These are phyloP conservation scores for Scolecobasidium constrictum DNA, from an alignment of 2,329 filamentous ascomycete genomes.

Conservation along the genomic window DNA sequence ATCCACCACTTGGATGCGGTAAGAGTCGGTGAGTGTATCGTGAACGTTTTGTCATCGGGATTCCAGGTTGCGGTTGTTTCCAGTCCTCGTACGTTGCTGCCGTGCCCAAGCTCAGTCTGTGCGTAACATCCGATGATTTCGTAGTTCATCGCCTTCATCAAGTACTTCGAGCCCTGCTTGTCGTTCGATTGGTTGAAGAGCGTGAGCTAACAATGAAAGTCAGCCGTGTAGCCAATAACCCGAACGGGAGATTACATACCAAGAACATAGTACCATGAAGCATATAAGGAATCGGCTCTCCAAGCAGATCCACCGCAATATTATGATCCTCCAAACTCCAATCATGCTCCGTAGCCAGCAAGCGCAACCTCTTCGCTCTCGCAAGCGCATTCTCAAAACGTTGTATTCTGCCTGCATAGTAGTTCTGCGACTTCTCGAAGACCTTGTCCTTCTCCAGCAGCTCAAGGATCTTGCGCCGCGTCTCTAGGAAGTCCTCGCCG, in stretches of 20 bases:
- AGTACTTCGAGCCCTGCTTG: constrained; percentile 63
- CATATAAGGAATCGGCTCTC: constrained; percentile 63
- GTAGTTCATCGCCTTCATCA: constrained; percentile 57
- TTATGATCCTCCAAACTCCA: constrained; percentile 56
- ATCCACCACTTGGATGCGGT: constrained; percentile 82
- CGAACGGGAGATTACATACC: constrained; percentile 23
- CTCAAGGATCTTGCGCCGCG: constrained; percentile 48
- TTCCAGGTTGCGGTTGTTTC: constrained; percentile 69
- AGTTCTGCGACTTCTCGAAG: constrained; percentile 71
- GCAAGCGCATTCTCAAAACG: constrained; percentile 60
- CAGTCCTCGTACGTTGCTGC: constrained; percentile 63
- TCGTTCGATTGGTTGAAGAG: constrained; percentile 60
- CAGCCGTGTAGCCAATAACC: constrained; percentile 10
- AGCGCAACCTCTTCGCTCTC: constrained; percentile 57
- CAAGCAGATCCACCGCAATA: constrained; percentile 56
- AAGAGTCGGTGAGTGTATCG: constrained; percentile 59
- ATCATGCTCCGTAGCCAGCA: constrained; percentile 53
- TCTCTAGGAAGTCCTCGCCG: constrained; percentile 52
- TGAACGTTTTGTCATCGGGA: constrained; percentile 61
- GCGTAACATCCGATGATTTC: constrained; percentile 72
- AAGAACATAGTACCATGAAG: constrained; percentile 63
- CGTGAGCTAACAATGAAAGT: constrained; percentile 40
- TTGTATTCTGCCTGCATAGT: constrained; percentile 59
- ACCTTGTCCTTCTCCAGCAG: constrained; percentile 57
- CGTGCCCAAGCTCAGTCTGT: constrained; percentile 71